These are phyloP conservation scores for Pyrenophora teres DNA, from an alignment of 2,329 filamentous ascomycete genomes.

Conservation along the genomic window DNA sequence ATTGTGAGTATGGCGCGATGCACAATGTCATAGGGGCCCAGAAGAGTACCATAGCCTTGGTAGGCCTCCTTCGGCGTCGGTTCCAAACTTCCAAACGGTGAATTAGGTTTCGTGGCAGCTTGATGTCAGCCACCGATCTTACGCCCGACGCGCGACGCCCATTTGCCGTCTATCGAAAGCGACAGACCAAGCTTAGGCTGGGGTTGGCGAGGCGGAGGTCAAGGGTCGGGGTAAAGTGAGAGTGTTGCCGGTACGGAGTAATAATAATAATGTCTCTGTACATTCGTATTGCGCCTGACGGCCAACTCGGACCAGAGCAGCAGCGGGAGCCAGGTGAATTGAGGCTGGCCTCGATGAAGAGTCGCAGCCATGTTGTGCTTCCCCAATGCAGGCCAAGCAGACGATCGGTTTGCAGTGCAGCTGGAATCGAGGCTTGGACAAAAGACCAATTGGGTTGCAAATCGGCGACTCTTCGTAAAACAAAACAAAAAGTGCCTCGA, in stretches of 20 bases:
- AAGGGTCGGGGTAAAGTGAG: conserved; percentile 20
- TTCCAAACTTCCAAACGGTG: conserved; percentile 1
- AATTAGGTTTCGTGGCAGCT: conserved; percentile 28
- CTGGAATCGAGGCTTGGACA: conserved; percentile 22
- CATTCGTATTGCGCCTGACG: conserved; percentile 20
- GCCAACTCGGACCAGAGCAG: conserved; percentile 22
- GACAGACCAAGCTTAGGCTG: conserved; percentile 11
- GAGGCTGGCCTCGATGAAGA: conserved; percentile 16
- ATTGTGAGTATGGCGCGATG: conserved; percentile 1
- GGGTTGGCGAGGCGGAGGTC: conserved; percentile 21
- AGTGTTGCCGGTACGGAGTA: conserved; percentile 20
- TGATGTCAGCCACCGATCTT: conserved; percentile 42
- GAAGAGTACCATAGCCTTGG: conserved; percentile 9
- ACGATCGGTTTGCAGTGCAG: conserved; percentile 19
- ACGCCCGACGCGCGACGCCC: conserved; percentile 34
- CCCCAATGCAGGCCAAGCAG: conserved; percentile 22
- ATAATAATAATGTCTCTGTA: conserved; percentile 12
- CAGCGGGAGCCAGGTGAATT: conserved; percentile 5
- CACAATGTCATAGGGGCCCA: conserved; percentile 1
- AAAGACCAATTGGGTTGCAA: conserved; percentile 30
- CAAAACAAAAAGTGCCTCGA: conserved; percentile 33
- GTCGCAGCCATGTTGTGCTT: conserved; percentile 12
- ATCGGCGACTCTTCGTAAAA: conserved; percentile 36
- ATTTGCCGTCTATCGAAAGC: conserved; percentile 28
- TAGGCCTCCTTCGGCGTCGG: background rate